Percentiles rank a stretch among this genome's conserved stretches.
phyloP scores from a whole-genome alignment of 768 basidiomycete species.

The Suillus americanus region DNA sequence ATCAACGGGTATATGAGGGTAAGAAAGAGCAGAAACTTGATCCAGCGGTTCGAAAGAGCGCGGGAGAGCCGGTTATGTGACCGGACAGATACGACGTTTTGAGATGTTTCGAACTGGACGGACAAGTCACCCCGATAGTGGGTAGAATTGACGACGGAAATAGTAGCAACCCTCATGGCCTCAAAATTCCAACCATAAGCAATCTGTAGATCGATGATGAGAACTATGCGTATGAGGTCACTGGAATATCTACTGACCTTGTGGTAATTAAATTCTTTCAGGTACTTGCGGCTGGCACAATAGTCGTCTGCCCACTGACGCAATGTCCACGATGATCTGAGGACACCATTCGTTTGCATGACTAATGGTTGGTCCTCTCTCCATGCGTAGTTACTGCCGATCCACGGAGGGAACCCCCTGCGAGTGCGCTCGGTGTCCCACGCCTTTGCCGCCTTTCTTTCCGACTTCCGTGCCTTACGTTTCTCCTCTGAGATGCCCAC shows the following conservation, averaged over 20 bases:
- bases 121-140: conserved; percentile 35
- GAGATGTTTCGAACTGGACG: conserved; percentile 50
- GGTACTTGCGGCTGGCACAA: conserved; percentile 62
- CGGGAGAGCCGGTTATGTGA: conserved; percentile 67
- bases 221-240: background rate
- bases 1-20: conserved; percentile 76
- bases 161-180: conserved; percentile 39
- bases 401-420: conserved; percentile 57
- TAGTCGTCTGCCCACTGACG: conserved; percentile 85
- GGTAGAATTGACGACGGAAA: conserved; percentile 38
- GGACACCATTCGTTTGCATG: conserved; percentile 22
- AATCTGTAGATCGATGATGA: conserved; percentile 38
- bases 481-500: conserved; percentile 39
- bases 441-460: conserved; percentile 42
- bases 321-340: conserved; percentile 60
- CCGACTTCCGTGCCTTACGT: conserved; percentile 41
- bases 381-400: conserved; percentile 33
- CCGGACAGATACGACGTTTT: conserved; percentile 58
- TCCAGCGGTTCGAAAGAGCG: conserved; percentile 67
- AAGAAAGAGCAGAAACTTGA: conserved; percentile 67
- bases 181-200: conserved; percentile 60
- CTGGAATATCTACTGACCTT: conserved; percentile 44
- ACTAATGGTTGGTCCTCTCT: conserved; percentile 29
- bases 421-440: conserved; percentile 45
- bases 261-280: conserved; percentile 78